Evolutionary conservation across 495 filamentous ascomycete species (phyloP).

Genomic region (Hyaloscypha bicolor): DNA sequence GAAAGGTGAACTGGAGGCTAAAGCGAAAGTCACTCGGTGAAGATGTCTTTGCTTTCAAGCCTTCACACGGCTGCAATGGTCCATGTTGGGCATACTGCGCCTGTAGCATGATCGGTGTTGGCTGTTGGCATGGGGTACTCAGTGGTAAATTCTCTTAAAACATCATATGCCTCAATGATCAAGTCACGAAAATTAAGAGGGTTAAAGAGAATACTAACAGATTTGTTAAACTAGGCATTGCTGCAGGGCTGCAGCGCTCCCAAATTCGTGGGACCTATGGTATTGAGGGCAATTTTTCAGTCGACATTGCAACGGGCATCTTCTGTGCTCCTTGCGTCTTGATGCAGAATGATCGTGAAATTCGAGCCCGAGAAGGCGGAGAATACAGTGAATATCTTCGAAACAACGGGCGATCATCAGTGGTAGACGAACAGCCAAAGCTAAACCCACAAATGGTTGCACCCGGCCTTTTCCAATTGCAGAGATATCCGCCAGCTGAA

Average conservation of each 20-base stretch:
- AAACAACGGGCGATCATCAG: not conserved
- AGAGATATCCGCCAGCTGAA: too few relatives aligned
- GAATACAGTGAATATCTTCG: not conserved
- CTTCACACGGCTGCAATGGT: slow-evolving; percentile 12
- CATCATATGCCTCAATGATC: too few relatives aligned
- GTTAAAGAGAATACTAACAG: not conserved
- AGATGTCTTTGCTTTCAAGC: slow-evolving; percentile 19
- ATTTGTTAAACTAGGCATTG: slow-evolving; percentile 7
- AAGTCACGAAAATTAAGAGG: too few relatives aligned
- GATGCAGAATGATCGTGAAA: slow-evolving; percentile 34
- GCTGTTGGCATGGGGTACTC: not conserved
- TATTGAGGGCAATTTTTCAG: slow-evolving; percentile 24
- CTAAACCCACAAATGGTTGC: not conserved
- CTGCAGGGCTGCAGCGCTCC: slow-evolving; percentile 24
- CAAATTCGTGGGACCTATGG: slow-evolving; percentile 32
- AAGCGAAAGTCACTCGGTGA: slow-evolving; percentile 13
- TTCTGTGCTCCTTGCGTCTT: slow-evolving; percentile 28
- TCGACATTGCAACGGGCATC: slow-evolving; percentile 20
- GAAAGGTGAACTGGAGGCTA: slow-evolving; percentile 34
- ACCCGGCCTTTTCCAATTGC: not conserved
- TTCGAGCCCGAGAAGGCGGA: slow-evolving; percentile 31
- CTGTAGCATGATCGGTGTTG: not conserved
- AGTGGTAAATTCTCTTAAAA: not conserved
- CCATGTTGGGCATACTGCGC: slow-evolving; percentile 15
- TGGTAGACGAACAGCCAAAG: not conserved